These are phyloP conservation scores for Paraphysoderma sedebokerense DNA, from an alignment of 371 early-diverging fungal species.

Conservation along the genomic window DNA sequence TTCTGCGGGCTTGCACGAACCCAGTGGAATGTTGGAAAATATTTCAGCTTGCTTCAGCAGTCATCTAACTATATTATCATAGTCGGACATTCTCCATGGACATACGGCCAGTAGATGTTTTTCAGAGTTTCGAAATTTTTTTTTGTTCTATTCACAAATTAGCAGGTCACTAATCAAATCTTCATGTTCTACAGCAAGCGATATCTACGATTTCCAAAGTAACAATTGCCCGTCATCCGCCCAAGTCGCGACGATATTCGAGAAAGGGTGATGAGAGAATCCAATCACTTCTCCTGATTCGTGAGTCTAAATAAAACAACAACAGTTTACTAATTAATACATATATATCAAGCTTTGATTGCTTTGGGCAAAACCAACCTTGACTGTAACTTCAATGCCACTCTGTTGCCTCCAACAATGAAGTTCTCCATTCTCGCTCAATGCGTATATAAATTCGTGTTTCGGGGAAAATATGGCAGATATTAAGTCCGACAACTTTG, in stretches of 20 bases:
- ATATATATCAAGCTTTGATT: slow-evolving; percentile 1
- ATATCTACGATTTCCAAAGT: not conserved
- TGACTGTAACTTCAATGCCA: slow-evolving; percentile 8
- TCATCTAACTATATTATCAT: too few species aligned
- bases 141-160: too few species aligned
- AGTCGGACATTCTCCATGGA: too few species aligned
- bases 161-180: too few species aligned
- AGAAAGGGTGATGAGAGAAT: slow-evolving; percentile 46
- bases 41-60: too few species aligned
- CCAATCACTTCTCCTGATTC: slow-evolving; percentile 42
- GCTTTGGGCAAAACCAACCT: not conserved
- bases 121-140: too few species aligned
- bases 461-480: slow-evolving; percentile 44
- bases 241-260: slow-evolving; percentile 49
- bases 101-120: too few species aligned
- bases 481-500: slow-evolving; percentile 36
- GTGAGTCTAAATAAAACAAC: not conserved
- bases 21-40: too few species aligned
- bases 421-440: slow-evolving; percentile 48
- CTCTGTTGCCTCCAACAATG: slow-evolving; percentile 25
- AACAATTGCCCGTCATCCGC: slow-evolving; percentile 37
- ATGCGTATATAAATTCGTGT: slow-evolving; percentile 53
- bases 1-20: too few species aligned
- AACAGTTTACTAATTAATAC: slow-evolving; percentile 1
- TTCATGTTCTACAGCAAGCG: too few species aligned